Evolutionary conservation across 768 basidiomycete species (phyloP), one percentile per base, ranked within the genome.

Genomic region (Cystofilobasidium ferigula): DNA sequence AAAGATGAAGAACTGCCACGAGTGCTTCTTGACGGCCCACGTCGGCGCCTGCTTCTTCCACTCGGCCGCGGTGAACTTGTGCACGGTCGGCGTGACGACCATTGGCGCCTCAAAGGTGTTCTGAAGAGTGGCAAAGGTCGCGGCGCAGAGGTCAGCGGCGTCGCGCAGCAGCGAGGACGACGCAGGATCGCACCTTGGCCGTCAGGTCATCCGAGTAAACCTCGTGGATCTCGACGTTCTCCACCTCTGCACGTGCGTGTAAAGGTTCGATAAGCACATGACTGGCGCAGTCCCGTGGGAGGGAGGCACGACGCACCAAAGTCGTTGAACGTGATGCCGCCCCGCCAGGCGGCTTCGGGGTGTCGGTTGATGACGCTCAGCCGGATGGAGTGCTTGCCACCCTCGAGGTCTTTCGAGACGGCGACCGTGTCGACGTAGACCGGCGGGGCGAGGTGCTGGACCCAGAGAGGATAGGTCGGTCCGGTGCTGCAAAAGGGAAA

Each of bases 281-380:
- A n/a, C n/a, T n/a, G n/a, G n/a, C n/a, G n/a, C 62, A 10, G 51
- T 59, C 54, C 22, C 40, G 56, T 35, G 3, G 45, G 47, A 30
- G n/a, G n/a, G 9, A 47, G 22, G 2, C 2, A 22, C 30, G 9
- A 70, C 72, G 54, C 32, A 73, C 72, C 63, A 62, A 74, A 70
- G 22, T 68, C 70, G 16, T 63, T 54, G 48, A 75, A 69, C 3
- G 34, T 38, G n/a, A 71, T 51, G 14, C 69, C 67, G 4, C 70
- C 73, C 0, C 72, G 71, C 69, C 78, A 81, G 18, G 74, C 76
- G 20, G 75, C 70, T 7, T 68, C 69, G 8, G 80, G 79, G 69
- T 79, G 77, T 4, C 82, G 76, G 69, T 85, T 85, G 26, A 84
- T 75, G 13, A 84, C 75, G 14, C 82, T 82, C 5, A 84, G 63